Evolutionary conservation across 176 grass and related monocot genomes (phyloP).

Genomic region (Alloteropsis semialata): DNA sequence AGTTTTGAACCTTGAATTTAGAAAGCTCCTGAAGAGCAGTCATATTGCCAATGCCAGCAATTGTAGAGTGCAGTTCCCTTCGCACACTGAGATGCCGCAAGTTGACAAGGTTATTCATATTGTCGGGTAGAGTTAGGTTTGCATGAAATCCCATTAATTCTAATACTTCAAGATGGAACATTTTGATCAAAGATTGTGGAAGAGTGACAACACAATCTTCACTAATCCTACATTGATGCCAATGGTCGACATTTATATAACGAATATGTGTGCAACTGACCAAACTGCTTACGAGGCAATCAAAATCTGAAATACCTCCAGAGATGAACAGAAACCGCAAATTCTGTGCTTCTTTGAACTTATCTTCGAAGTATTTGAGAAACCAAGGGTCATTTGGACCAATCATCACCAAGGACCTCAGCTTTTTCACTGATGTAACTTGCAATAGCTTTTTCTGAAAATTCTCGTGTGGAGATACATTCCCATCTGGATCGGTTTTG

Average conservation of each 20-base stretch:
- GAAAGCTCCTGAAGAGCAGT: conserved; percentile 24
- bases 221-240: no score
- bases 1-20: conserved; percentile 28
- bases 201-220: no score
- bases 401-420: conserved; percentile 35
- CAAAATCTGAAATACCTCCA: no score
- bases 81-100: conserved; percentile 38
- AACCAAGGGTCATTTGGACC: not conserved
- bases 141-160: not conserved
- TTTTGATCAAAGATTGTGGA: not conserved
- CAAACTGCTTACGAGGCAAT: no score
- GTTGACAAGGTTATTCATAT: conserved; percentile 47
- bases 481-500: no score
- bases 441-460: not conserved
- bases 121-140: not conserved
- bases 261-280: no score
- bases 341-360: no score
- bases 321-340: no score
- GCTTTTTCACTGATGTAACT: not conserved
- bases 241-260: no score
- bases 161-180: conserved; percentile 37
- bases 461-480: not conserved
- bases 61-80: not conserved
- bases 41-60: not conserved
- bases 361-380: not conserved